Evolutionary conservation across 2,329 filamentous ascomycete genomes (phyloP).

Genomic region (Phaeophleospora eucalypticola): DNA sequence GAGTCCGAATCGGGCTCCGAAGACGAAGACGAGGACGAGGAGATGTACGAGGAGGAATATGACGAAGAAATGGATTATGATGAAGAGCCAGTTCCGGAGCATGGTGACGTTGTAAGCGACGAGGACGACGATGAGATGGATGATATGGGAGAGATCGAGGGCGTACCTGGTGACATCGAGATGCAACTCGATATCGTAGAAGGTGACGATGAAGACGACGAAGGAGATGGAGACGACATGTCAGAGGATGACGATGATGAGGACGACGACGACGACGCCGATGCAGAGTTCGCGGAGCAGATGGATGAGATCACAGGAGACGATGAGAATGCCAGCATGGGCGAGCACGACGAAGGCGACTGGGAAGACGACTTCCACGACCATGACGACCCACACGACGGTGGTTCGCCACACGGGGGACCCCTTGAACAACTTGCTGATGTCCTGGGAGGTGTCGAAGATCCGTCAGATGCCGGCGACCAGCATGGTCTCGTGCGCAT

Average conservation of each 20-base stretch:
- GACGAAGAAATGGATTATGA: constrained; percentile 91
- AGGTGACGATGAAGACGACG: constrained; percentile 56
- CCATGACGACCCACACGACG: constrained; percentile 42
- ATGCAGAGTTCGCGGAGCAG: constrained; percentile 59
- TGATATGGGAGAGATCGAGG: constrained; percentile 70
- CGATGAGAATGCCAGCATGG: constrained; percentile 45
- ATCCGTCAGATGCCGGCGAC: constrained; percentile 35
- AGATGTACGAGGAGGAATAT: constrained; percentile 90
- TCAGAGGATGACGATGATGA: constrained; percentile 56
- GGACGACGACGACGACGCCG: constrained; percentile 51
- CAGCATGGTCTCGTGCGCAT: constrained; percentile 30
- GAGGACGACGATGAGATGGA: constrained; percentile 77
- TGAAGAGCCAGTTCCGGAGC: constrained; percentile 75
- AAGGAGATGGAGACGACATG: constrained; percentile 60
- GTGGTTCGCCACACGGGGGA: constrained; percentile 37
- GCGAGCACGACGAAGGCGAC: constrained; percentile 46
- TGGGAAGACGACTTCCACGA: constrained; percentile 43
- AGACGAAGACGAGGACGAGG: constrained; percentile 66
- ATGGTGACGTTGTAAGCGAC: constrained; percentile 84
- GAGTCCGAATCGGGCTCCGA: constrained; percentile 39
- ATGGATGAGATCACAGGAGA: constrained; percentile 47
- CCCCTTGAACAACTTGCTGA: constrained; percentile 39
- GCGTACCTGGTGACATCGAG: constrained; percentile 56
- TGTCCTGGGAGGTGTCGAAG: constrained; percentile 33
- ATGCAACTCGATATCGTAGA: constrained; percentile 85